These are phyloP conservation scores for Nakazawaea sp. DNA, from an alignment of 805 yeast species.

Conservation along the genomic window DNA sequence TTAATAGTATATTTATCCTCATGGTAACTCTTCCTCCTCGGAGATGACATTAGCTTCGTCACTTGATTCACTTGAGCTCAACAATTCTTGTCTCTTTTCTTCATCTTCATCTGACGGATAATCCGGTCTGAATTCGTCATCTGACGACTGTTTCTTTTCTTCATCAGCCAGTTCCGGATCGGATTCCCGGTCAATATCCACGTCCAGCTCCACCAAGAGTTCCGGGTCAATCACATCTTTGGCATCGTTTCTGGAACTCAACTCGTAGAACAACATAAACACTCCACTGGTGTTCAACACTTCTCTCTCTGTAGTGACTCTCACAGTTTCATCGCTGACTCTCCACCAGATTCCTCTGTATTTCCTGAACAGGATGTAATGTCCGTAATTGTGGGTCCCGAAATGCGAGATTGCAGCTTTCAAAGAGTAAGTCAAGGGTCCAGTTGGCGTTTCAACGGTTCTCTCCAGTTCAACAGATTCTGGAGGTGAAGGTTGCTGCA, in stretches of 20 bases:
- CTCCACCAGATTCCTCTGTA: constrained; percentile 91
- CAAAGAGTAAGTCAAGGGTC: constrained; percentile 55
- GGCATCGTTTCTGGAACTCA: constrained; percentile 34
- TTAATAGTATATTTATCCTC: too few species aligned
- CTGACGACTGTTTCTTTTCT: background rate
- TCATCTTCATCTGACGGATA: background rate
- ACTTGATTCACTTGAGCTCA: too few species aligned
- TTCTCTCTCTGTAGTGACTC: constrained; percentile 72
- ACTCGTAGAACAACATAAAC: constrained; percentile 87
- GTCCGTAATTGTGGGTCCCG: constrained; percentile 98
- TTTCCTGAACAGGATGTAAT: constrained; percentile 82
- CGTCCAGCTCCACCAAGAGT: constrained; percentile 29
- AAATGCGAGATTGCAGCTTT: constrained; percentile 88
- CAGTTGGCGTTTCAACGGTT: constrained; percentile 17
- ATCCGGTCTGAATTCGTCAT: background rate
- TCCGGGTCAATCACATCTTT: constrained; percentile 45
- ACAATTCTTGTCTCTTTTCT: too few species aligned
- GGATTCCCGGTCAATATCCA: constrained; percentile 7
- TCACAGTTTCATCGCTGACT: constrained; percentile 83
- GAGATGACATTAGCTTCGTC: too few species aligned
- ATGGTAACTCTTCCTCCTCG: too few species aligned
- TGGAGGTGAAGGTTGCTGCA: constrained; percentile 11
- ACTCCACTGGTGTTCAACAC: constrained; percentile 81
- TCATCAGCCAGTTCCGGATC: too few species aligned
- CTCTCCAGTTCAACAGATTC: constrained; percentile 10